A percentile compares a stretch with the other conserved stretches of the same genome.
These are phyloP conservation scores for Sphaerostilbella broomeana DNA, from an alignment of 2,329 filamentous ascomycete genomes.

Conservation along the genomic window DNA sequence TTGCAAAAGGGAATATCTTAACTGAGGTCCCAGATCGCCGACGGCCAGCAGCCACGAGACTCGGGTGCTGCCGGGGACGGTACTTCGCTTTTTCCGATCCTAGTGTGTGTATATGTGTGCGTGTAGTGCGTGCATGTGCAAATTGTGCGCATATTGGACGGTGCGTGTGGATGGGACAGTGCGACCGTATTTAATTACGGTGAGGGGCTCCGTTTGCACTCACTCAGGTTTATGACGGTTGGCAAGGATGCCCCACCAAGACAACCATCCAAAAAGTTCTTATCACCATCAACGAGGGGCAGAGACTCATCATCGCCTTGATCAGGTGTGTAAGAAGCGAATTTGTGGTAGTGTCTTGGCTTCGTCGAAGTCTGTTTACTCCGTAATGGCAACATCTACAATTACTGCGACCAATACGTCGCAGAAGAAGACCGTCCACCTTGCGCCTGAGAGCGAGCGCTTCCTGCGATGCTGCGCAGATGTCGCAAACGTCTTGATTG, in stretches of 20 bases:
- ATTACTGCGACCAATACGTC: slow-evolving; percentile 60
- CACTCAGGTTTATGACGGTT: not conserved
- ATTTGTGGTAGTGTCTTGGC: not conserved
- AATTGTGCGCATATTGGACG: not conserved
- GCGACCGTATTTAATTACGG: too few relatives aligned
- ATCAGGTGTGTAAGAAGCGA: not conserved
- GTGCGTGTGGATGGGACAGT: too few relatives aligned
- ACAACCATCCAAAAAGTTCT: slow-evolving; percentile 10
- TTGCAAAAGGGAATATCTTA: slow-evolving; percentile 15
- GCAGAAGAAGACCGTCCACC: slow-evolving; percentile 64
- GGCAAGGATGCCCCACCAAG: slow-evolving; percentile 1
- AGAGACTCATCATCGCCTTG: slow-evolving; percentile 1
- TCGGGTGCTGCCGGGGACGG: slow-evolving; percentile 20
- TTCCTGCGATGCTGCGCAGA: slow-evolving; percentile 93
- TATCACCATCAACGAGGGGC: slow-evolving; percentile 9
- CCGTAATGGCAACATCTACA: slow-evolving; percentile 46
- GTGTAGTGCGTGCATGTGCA: too few relatives aligned
- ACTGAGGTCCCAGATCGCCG: slow-evolving; percentile 6
- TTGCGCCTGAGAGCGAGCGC: slow-evolving; percentile 88
- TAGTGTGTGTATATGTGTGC: too few relatives aligned
- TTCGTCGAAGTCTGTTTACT: not conserved
- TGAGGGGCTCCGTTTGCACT: too few relatives aligned
- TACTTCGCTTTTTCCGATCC: slow-evolving; percentile 21
- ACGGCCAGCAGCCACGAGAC: slow-evolving; percentile 7
- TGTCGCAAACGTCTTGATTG: slow-evolving; percentile 86